These are phyloP conservation scores for Fusarium verticillioides DNA, from an alignment of 2,329 filamentous ascomycete genomes.

Conservation along the genomic window DNA sequence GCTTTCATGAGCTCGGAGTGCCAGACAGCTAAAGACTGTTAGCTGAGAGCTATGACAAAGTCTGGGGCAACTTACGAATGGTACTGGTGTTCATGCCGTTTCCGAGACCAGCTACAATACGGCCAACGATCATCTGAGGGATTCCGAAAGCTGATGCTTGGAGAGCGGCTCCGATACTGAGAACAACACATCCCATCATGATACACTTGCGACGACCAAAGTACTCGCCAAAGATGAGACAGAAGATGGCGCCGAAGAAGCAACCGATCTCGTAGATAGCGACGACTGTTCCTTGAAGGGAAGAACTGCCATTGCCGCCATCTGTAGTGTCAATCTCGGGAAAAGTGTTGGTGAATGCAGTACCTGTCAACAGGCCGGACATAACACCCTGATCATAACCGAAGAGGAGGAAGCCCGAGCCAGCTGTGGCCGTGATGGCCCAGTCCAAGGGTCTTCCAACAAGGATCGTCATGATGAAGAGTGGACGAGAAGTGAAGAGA, in stretches of 20 bases:
- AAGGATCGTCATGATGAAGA: slow-evolving; percentile 39
- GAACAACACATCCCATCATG: slow-evolving; percentile 53
- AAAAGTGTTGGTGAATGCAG: slow-evolving; percentile 48
- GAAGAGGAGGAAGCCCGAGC: slow-evolving; percentile 52
- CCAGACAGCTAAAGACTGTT: slow-evolving; percentile 48
- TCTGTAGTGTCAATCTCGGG: slow-evolving; percentile 52
- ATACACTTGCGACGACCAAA: slow-evolving; percentile 56
- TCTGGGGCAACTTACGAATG: slow-evolving; percentile 45
- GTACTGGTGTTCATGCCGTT: slow-evolving; percentile 62
- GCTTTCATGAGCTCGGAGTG: slow-evolving; percentile 57
- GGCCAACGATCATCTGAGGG: slow-evolving; percentile 57
- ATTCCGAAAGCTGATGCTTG: slow-evolving; percentile 54
- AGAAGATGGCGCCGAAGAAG: slow-evolving; percentile 58
- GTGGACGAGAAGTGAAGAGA: too few species aligned
- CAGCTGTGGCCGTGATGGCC: slow-evolving; percentile 52
- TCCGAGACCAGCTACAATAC: slow-evolving; percentile 58
- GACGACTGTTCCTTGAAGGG: slow-evolving; percentile 57
- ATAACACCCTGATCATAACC: slow-evolving; percentile 50
- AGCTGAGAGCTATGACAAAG: neutral
- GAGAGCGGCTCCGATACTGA: slow-evolving; percentile 56
- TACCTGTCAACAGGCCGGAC: slow-evolving; percentile 49
- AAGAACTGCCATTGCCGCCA: slow-evolving; percentile 53
- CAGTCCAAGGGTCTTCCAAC: slow-evolving; percentile 52
- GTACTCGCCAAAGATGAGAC: slow-evolving; percentile 54
- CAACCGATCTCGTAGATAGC: slow-evolving; percentile 62